phyloP scores from a whole-genome alignment of 768 basidiomycete genomes.

The Kwoniella sp. region DNA sequence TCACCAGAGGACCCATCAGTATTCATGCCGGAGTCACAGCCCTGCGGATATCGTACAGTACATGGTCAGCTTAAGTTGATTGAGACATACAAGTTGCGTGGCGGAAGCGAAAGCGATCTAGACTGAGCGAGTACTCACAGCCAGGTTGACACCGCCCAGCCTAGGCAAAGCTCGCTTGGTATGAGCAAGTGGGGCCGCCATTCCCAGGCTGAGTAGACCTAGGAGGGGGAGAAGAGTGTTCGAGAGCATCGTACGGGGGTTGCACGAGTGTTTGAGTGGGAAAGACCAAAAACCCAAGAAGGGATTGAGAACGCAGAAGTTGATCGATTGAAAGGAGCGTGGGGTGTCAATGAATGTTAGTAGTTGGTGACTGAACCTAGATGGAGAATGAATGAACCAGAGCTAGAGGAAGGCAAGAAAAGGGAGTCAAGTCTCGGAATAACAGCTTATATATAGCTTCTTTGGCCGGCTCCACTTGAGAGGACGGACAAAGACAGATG shows the following conservation, averaged over 20 bases:
- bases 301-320: too few relatives aligned
- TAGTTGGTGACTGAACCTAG: slow-evolving; percentile 1
- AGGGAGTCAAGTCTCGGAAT: too few relatives aligned
- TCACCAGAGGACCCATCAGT: slow-evolving; percentile 31
- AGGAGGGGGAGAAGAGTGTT: slow-evolving; percentile 1
- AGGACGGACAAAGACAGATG: too few relatives aligned
- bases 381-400: neutral
- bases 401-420: neutral
- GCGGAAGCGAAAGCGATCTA: too few relatives aligned
- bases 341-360: neutral
- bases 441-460: too few relatives aligned
- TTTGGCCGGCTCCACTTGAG: too few relatives aligned
- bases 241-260: neutral
- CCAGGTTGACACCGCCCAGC: slow-evolving; percentile 45
- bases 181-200: neutral
- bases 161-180: slow-evolving; percentile 27
- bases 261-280: neutral
- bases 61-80: too few relatives aligned
- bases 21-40: slow-evolving; percentile 43
- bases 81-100: too few relatives aligned
- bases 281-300: too few relatives aligned
- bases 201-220: neutral
- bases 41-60: too few relatives aligned
- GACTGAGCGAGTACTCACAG: slow-evolving; percentile 26
- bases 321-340: slow-evolving; percentile 5